Evolutionary conservation across 176 grass and related monocot species (phyloP), one percentile per base, ranked within the genome.

Genomic region (Puccinellia tenuiflora): DNA sequence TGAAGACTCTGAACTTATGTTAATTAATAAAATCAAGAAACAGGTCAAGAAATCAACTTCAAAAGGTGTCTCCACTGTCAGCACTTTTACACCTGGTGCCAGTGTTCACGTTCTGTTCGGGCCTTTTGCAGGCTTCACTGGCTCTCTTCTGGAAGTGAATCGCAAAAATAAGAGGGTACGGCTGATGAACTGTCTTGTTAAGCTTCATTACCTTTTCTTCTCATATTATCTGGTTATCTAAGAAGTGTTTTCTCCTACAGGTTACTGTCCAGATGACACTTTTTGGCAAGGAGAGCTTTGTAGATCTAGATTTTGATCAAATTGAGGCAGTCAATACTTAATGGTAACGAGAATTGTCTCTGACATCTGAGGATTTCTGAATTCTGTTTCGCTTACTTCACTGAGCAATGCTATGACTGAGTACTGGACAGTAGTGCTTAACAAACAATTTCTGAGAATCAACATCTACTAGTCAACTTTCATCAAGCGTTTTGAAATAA

Each of bases 301-400:
- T 96, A 33, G 93, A 99, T 88, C 48, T 99, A 48, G 91, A 92
- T 86, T 86, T 99, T 85, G 91, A 93, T 73, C 87, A 96, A 91
- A 90, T 96, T 78, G 91, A 93, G 85, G 55, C 35, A 40, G 68
- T 90, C 2, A 42, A 77, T 72, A 68, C 83, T 84, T 77, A 26
- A 88, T 0, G 61, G 4, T 73, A 73, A 76, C 22, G 59, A 48
- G 18, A 66, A n/a, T 68, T 85, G 30, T 46, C 12, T 22, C 40
- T 78, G 75, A 84, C 28, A 64, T 69, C 3, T 63, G 65, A 78
- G 29, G 26, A 78, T 21, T 48, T 71, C 15, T 38, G 68, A 55
- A 26, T 83, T 78, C 38, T 75, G 13, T 30, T 68, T 54, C 9
- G 7, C 10, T 79, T 43, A 46, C 15, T 51, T 62, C 37, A 5